Base-by-base conservation (phyloP, 2,329 filamentous ascomycete species). In the Amesomyces nigricolor region DNA sequence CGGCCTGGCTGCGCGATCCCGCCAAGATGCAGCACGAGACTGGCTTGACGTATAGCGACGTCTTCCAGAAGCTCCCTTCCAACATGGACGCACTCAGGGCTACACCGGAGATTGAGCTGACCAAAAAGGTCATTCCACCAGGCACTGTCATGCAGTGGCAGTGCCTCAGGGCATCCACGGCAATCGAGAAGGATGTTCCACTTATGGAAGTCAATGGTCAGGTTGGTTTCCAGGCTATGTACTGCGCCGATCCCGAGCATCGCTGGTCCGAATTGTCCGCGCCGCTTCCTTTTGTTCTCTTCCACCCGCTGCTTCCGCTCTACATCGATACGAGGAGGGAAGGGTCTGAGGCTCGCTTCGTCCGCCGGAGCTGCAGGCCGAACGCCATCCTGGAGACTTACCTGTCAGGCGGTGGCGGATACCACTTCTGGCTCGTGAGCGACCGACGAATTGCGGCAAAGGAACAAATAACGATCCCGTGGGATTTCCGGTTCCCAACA, bases 351-450 rank as follows among this genome's bases (percentile, higher is more conserved):
- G 85, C 94, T 55, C 88, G 94, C 44, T 96, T 94, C 67, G 85
- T 95, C n/a, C 84, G 94, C 54, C 83, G 92, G 62, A 97, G 94
- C 65, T 99, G 94, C 73, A 84, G 82, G 58, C 89, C 94, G 1
- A 99, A 97, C 66, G 83, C 94, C n/a, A 80, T 82, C 32, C 77
- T 97, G 64, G 91, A 94, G 67, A 95, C 91, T 0, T 88, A 91
- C 62, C 81, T 96, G 47, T 89, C 89, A 1, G 85, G 84, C 46
- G 79, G 81, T 3, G 85, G 84, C 1, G 86, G 92, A 61, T 95
- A 92, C 66, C 89, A 94, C 67, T 96, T 97, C 70, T 96, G 92
- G 81, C 86, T 96, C 60, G 83, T 96, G 57, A 91, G 90, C 64
- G 89, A 89, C 63, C 81, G 87, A 51, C 79, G 86, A 38, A 91